Evolutionary conservation across 1,284 basidiomycete genomes (phyloP), one percentile per base, ranked within the genome.

Genomic region (Tetrapyrgos nigripes): DNA sequence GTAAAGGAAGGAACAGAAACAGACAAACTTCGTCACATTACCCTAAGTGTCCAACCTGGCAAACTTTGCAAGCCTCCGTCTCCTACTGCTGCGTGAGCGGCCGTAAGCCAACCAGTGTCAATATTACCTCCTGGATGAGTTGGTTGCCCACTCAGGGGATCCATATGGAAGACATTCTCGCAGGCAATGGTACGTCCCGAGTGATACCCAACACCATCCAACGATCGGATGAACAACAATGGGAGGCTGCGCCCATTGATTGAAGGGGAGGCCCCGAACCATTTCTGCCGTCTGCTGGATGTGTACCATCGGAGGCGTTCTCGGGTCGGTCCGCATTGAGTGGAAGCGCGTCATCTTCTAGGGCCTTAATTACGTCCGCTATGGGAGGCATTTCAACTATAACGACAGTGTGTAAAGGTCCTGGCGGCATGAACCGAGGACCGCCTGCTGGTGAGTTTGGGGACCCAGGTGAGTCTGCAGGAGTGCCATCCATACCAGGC

Each of bases 181-280:
- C 89, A 92, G 33, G 92, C 83, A 56, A 95, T 88, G 62, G 91
- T 91, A 59, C 91, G 83, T 43, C 92, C 92, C 28, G 91, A 92
- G 69, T 93, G 91, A 70, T 93, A 93, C 3, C 91, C 91, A 26
- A 93, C 85, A 23, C 92, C 92, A 71, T 93, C 85, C 61, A 80
- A 79, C 57, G 89, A 82, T 56, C 92, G 83, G 65, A 93, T 88
- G 72, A 93, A 88, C 57, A 93, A 70, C 68, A 93, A 68, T 9
- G 90, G 86, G 31, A 93, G 73, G 67, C 82, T 86, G 57, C 85
- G 81, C 23, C 92, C 84, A 21, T 82, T 69, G 60, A 92, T 81
- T 9, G 82, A 74, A 28, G 84, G 66, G 50, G 37, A n/a, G 79
- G 72, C 11, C 57, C 57, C 17, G 60, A 58, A 4, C 61, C 61